These are phyloP conservation scores for Podaxis carcinomalis DNA, from an alignment of 768 basidiomycete genomes.

Conservation along the genomic window DNA sequence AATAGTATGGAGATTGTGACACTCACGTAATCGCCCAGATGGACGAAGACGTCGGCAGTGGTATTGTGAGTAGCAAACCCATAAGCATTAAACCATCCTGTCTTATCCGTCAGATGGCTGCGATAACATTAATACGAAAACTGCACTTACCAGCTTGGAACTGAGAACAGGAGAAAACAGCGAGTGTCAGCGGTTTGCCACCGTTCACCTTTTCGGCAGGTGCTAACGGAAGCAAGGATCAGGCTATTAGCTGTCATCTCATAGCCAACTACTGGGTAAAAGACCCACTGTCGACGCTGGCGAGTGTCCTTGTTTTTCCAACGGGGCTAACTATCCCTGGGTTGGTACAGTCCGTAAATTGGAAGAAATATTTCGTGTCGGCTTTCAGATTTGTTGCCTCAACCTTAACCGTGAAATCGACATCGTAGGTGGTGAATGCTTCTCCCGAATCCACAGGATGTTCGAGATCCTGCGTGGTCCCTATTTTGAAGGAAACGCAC, in stretches of 20 bases:
- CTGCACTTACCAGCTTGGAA: slow-evolving; percentile 38
- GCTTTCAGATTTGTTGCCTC: slow-evolving; percentile 47
- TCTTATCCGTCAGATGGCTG: background rate
- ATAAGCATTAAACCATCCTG: slow-evolving; percentile 62
- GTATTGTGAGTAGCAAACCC: slow-evolving; percentile 50
- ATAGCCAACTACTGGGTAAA: background rate
- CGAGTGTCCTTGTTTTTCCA: slow-evolving; percentile 48
- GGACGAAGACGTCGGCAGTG: slow-evolving; percentile 48
- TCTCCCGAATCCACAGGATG: slow-evolving; percentile 37
- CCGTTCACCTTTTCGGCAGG: slow-evolving; percentile 43
- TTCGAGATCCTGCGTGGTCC: slow-evolving; percentile 30
- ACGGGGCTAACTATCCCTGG: slow-evolving; percentile 37
- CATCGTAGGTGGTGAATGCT: slow-evolving; percentile 53
- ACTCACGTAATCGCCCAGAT: slow-evolving; percentile 58
- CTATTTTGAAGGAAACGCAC: slow-evolving; percentile 45
- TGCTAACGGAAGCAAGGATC: slow-evolving; percentile 24
- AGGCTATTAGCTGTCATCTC: background rate
- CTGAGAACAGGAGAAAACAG: slow-evolving; percentile 57
- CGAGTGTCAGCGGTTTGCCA: slow-evolving; percentile 49
- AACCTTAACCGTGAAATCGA: slow-evolving; percentile 58
- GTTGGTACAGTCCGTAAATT: slow-evolving; percentile 52
- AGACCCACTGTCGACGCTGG: slow-evolving; percentile 38
- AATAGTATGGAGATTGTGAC: background rate
- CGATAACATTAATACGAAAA: background rate
- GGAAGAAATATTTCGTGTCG: slow-evolving; percentile 52